Conservation (phyloP, 208 protist species). For the Wallacemonas sp. region DNA sequence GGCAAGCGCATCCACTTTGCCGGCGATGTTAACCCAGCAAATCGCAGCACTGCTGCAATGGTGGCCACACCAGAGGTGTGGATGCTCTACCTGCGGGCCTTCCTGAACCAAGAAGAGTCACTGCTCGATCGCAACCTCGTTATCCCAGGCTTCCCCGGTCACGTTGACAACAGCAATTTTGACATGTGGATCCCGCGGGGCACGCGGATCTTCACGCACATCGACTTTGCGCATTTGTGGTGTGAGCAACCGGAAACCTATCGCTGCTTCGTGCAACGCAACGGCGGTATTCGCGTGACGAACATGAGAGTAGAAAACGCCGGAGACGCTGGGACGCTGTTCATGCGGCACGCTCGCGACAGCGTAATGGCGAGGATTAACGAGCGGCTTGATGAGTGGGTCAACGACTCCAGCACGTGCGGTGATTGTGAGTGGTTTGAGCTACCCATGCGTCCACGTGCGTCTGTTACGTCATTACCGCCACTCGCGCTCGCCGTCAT, state of each 20-base stretch:
- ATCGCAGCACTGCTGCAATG: neutral
- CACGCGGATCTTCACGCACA: neutral
- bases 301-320: constrained; percentile 11
- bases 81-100: constrained; percentile 7
- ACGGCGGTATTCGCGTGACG: constrained; percentile 10
- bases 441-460: constrained; percentile 10
- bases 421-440: neutral
- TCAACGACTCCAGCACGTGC: neutral
- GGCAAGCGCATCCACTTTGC: constrained; percentile 9
- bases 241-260: constrained; percentile 14
- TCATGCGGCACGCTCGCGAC: neutral
- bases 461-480: neutral
- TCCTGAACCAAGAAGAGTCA: neutral
- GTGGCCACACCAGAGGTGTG: neutral
- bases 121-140: neutral
- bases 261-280: constrained; percentile 17
- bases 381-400: neutral
- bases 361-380: neutral
- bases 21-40: neutral
- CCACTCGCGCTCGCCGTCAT: neutral
- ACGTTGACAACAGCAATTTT: constrained; percentile 5
- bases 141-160: neutral
- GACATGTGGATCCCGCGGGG: neutral
- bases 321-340: neutral
- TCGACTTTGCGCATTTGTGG: constrained; percentile 14